Base-by-base conservation (phyloP, 1,284 basidiomycete species). In the Puccinia polysora region DNA sequence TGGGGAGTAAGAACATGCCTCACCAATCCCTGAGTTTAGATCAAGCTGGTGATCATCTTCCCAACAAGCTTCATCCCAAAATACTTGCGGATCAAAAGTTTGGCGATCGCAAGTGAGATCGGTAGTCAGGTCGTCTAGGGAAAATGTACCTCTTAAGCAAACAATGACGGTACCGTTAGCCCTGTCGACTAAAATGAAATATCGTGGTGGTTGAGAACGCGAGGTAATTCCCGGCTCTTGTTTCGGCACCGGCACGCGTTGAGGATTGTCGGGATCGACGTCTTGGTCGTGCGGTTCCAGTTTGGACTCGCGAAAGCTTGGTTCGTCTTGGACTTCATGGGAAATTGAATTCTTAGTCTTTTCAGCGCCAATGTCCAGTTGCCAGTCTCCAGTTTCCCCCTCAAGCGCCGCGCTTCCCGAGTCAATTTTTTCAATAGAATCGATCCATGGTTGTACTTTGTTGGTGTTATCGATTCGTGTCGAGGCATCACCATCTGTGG, bases 131-230 rank as follows among this genome's bases (percentile, higher is more conserved):
- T 80, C 79, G 36, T 78, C 78, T 15, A 79, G 63, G 6, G 67
- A 75, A 18, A 79, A 74, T 30, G 77, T 79, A 12, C 79, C 79
- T 0, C 79, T 76, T 49, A 89, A 81, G 43, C 90, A 87, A 45
- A 90, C 83, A 1, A 90, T 87, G 58, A 90, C 84, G 78, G 90
- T 86, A 10, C 81, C 81, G 49, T 89, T 82, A 38, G 83, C 83
- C 77, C 90, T 87, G 77, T 90, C 88, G 0, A 87, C 88, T 36
- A 90, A 82, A 1, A 90, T 86, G 88, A 88, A 90, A 78, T 87
- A 90, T 50, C 88, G 83, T 1, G 88, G 89, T 15, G 63, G 47
- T 53, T 65, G 63, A 23, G 45, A 38, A 53, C 18, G 34, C 12
- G 43, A 25, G 50, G 63, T 30, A 5, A 20, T 56, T 18, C 32